Conservation (phyloP, 2,329 filamentous ascomycete genomes). For the Cryoendolithus antarcticus region DNA sequence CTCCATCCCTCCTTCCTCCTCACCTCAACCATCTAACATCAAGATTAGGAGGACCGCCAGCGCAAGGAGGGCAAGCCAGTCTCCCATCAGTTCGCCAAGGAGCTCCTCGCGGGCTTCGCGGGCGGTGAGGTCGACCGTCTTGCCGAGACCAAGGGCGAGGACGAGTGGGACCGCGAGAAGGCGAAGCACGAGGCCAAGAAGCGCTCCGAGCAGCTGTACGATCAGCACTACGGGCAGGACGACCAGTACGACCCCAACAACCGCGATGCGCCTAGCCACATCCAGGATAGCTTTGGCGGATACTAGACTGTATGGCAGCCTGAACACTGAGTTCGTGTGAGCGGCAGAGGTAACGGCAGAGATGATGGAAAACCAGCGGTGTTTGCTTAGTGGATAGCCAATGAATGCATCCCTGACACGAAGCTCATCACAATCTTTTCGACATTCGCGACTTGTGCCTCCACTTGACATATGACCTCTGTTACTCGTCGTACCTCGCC, state of each 20-base stretch:
- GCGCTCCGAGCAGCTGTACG: constrained; percentile 35
- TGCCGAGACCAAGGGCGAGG: constrained; percentile 43
- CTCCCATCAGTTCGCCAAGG: constrained; percentile 64
- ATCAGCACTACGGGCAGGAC: constrained; percentile 34
- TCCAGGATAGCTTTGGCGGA: constrained; percentile 14
- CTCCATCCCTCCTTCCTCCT: background rate
- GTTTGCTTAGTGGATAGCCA: too few relatives aligned
- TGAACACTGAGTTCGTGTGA: too few relatives aligned
- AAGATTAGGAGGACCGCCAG: constrained; percentile 57
- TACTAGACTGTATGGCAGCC: too few relatives aligned
- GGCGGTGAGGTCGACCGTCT: constrained; percentile 67
- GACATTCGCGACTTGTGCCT: too few relatives aligned
- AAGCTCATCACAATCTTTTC: too few relatives aligned
- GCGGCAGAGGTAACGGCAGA: too few relatives aligned
- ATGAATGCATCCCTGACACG: too few relatives aligned
- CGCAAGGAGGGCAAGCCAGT: constrained; percentile 59
- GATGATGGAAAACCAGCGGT: too few relatives aligned
- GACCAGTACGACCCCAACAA: constrained; percentile 35
- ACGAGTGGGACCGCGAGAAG: constrained; percentile 36
- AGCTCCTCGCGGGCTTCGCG: constrained; percentile 58
- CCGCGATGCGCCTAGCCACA: constrained; percentile 22
- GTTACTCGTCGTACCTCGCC: too few relatives aligned
- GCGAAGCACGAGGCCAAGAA: constrained; percentile 34
- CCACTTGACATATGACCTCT: too few relatives aligned
- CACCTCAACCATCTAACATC: constrained; percentile 41